Conservation (phyloP, 1,284 basidiomycete species). For the Earliella scabrosa region DNA sequence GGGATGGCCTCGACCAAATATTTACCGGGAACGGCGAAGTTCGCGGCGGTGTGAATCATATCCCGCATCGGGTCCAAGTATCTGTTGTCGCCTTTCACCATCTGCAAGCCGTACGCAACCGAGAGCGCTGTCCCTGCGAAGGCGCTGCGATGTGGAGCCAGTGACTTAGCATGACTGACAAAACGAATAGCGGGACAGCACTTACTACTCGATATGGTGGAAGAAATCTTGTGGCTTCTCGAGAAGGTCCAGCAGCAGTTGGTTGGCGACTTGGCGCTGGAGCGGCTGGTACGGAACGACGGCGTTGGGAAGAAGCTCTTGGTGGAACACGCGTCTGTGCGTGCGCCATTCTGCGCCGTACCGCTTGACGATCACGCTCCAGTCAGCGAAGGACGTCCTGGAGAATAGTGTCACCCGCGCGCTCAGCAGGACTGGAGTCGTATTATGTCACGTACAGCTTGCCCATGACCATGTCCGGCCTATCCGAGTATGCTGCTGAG, state of each 20-base stretch:
- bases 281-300: not conserved
- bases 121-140: conserved; percentile 3
- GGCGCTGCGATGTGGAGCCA: not conserved
- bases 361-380: not conserved
- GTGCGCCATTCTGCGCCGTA: conserved; percentile 9
- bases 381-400: not conserved
- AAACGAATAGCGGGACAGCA: no score
- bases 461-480: conserved; percentile 4
- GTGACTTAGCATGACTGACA: no score
- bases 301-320: not conserved
- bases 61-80: not conserved
- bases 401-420: not conserved
- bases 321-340: conserved; percentile 7
- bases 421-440: no score
- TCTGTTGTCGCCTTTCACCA: conserved; percentile 18
- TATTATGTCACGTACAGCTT: conserved; percentile 4
- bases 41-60: not conserved
- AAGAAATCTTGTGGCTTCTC: not conserved
- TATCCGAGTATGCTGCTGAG: conserved; percentile 30
- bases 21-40: conserved; percentile 3
- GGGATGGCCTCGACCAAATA: conserved; percentile 11
- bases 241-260: not conserved
- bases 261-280: not conserved
- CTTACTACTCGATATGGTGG: not conserved
- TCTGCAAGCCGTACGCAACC: conserved; percentile 7